Percentiles rank a stretch among this genome's conserved stretches.
These are phyloP conservation scores for Kodamaea anthophila DNA, from an alignment of 1,139 yeast species.

Conservation along the genomic window DNA sequence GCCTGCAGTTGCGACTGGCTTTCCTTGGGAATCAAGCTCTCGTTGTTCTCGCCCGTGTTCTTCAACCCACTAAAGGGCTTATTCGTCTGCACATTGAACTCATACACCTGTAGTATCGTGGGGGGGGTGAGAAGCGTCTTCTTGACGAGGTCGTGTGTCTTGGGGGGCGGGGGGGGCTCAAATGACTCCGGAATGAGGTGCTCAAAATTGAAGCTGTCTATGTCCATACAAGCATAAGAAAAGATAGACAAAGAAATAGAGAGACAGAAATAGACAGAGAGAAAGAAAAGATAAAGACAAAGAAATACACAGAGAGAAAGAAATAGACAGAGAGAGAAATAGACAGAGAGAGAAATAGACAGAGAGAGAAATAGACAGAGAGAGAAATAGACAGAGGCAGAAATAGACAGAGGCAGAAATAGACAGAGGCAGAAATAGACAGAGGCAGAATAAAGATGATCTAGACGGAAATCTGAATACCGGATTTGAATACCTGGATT, in stretches of 20 bases:
- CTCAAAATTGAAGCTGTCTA: constrained; percentile 4
- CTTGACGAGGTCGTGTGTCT: constrained; percentile 13
- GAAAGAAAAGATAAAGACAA: background rate
- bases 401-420: too few species aligned
- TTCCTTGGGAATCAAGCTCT: constrained; percentile 28
- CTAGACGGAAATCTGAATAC: too few species aligned
- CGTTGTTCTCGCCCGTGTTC: constrained; percentile 34
- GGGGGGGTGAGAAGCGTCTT: constrained; percentile 37
- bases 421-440: too few species aligned
- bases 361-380: too few species aligned
- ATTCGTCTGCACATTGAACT: constrained; percentile 25
- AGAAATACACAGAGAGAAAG: too few species aligned
- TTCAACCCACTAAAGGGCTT: constrained; percentile 32
- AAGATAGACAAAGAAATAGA: constrained; percentile 1
- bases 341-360: too few species aligned
- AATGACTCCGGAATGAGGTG: constrained; percentile 5
- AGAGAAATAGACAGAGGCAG: too few species aligned
- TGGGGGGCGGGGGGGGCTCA: background rate
- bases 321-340: too few species aligned
- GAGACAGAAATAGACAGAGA: background rate
- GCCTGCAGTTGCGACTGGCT: constrained; percentile 31
- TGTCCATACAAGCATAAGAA: constrained; percentile 2
- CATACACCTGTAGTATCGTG: constrained; percentile 24
- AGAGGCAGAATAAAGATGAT: too few species aligned
- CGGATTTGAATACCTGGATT: too few species aligned